Percentiles rank a stretch among this genome's conserved stretches.
These are phyloP conservation scores for Apiotrichum veenhuisii DNA, from an alignment of 1,284 basidiomycete genomes.

Conservation along the genomic window DNA sequence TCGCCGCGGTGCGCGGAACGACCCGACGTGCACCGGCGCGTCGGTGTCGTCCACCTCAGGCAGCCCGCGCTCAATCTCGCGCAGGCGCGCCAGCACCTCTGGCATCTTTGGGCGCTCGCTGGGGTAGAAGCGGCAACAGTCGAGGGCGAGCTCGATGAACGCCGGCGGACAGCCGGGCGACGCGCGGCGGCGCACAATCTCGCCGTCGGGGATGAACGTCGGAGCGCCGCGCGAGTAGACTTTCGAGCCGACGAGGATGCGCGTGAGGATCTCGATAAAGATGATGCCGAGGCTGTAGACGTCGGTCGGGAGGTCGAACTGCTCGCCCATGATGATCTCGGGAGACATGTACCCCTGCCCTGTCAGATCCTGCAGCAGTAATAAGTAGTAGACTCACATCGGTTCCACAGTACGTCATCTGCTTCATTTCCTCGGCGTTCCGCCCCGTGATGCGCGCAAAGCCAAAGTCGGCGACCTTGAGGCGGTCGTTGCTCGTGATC, in stretches of 20 bases:
- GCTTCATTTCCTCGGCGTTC: constrained; percentile 82
- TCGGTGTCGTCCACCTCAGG: constrained; percentile 55
- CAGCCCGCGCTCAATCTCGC: constrained; percentile 72
- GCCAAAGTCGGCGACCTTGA: constrained; percentile 96
- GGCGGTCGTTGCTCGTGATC: constrained; percentile 82
- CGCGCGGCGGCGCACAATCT: constrained; percentile 51
- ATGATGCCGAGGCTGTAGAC: constrained; percentile 93
- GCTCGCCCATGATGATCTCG: constrained; percentile 84
- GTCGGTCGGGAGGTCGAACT: constrained; percentile 90
- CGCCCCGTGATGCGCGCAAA: constrained; percentile 77
- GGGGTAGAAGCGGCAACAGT: constrained; percentile 71
- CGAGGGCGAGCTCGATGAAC: constrained; percentile 72
- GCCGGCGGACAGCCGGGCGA: constrained; percentile 72
- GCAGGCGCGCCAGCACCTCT: constrained; percentile 67
- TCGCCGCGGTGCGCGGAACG: constrained; percentile 61
- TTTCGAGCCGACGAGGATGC: constrained; percentile 71
- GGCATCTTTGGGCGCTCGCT: constrained; percentile 68
- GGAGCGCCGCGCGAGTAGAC: constrained; percentile 77
- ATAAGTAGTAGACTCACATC: constrained; percentile 60
- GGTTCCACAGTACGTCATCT: constrained; percentile 93
- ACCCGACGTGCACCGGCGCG: constrained; percentile 67
- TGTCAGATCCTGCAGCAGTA: background rate
- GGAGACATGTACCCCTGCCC: constrained; percentile 58
- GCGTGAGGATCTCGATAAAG: constrained; percentile 82
- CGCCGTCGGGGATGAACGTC: constrained; percentile 66